Evolutionary conservation across 2,329 filamentous ascomycete genomes (phyloP).

Genomic region (Penicillium digitatum): DNA sequence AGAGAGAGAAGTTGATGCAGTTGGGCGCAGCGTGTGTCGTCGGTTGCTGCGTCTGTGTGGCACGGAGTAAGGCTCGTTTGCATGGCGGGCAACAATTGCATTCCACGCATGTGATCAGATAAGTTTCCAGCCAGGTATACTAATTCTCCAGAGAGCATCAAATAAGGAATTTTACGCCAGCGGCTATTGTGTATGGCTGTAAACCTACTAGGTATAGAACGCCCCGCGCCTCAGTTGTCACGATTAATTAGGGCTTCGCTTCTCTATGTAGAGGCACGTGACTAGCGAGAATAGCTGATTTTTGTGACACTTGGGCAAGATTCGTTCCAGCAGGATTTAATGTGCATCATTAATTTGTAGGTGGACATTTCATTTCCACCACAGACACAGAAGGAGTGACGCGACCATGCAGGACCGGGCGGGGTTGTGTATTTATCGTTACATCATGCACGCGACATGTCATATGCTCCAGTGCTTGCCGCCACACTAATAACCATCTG

Average conservation of each 20-base stretch:
- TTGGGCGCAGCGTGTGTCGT: not conserved
- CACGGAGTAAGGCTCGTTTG: not conserved
- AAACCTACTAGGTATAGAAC: not conserved
- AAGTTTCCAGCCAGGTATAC: too few species aligned
- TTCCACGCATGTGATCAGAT: not conserved
- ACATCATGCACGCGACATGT: not conserved
- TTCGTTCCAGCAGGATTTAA: not conserved
- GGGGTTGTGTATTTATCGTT: not conserved
- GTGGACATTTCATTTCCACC: not conserved
- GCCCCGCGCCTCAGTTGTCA: not conserved
- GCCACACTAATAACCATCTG: not conserved
- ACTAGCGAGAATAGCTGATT: not conserved
- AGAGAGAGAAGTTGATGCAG: not conserved
- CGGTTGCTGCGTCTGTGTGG: not conserved
- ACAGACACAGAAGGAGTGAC: not conserved
- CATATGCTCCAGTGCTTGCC: not conserved
- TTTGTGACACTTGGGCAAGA: not conserved
- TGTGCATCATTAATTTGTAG: too few species aligned
- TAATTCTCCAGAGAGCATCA: rapidly evolving
- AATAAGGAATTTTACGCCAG: rapidly evolving
- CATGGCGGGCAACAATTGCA: not conserved
- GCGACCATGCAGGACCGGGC: not conserved
- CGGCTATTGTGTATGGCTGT: not conserved
- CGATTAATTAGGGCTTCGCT: constrained; percentile 7
- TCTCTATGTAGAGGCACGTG: constrained; percentile 1